These are phyloP conservation scores for Pseudopithomyces maydicus DNA, from an alignment of 2,329 filamentous ascomycete species.

Conservation along the genomic window DNA sequence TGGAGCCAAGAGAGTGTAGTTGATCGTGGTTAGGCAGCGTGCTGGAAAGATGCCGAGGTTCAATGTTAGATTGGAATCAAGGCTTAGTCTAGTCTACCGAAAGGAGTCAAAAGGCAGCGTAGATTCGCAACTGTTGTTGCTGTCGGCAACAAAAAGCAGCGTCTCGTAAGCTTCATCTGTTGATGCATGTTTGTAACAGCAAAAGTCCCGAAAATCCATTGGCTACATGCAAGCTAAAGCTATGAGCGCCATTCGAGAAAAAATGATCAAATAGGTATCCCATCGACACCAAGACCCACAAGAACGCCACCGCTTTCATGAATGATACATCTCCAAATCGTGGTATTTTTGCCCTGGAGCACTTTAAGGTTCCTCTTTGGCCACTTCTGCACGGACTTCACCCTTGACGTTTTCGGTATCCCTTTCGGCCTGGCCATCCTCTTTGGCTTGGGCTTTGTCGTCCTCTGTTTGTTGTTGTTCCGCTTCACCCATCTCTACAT, in stretches of 20 bases:
- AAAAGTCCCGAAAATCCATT: not conserved
- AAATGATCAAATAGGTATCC: constrained; percentile 10
- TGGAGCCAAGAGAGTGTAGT: not conserved
- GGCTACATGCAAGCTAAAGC: not conserved
- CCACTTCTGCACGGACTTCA: constrained; percentile 35
- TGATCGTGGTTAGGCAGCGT: not conserved
- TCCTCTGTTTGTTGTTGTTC: constrained; percentile 17
- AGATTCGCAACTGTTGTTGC: too few species aligned
- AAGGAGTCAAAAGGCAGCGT: not conserved
- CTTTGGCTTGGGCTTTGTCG: constrained; percentile 23
- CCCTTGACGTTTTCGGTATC: constrained; percentile 37
- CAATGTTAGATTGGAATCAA: too few species aligned
- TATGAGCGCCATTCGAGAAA: not conserved
- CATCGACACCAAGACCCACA: constrained; percentile 4
- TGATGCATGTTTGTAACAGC: not conserved
- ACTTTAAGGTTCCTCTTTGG: constrained; percentile 21
- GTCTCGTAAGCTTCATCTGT: not conserved
- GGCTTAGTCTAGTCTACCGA: not conserved
- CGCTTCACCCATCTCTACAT: constrained; percentile 38
- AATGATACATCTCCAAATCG: not conserved
- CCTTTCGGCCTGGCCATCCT: constrained; percentile 32
- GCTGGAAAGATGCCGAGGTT: constrained; percentile 5
- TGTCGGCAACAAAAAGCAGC: not conserved
- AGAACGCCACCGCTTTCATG: constrained; percentile 8
- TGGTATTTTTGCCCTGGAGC: not conserved